Evolutionary conservation across 768 basidiomycete genomes (phyloP), one percentile per base, ranked within the genome.

Genomic region (Suillus subalutaceus): DNA sequence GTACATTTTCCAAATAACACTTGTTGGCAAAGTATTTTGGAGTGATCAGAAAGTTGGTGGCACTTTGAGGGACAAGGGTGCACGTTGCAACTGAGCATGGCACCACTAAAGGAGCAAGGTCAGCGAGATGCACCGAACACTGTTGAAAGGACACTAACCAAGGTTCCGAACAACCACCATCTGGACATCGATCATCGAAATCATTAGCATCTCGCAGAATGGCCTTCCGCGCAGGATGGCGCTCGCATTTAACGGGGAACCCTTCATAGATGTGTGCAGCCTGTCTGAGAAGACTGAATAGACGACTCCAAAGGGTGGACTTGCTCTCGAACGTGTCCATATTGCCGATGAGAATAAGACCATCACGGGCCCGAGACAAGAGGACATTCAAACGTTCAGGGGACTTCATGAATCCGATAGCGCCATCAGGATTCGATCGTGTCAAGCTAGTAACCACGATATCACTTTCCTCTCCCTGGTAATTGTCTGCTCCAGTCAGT

Each of bases 391-490:
- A 73, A n/a, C 88, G 83, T 74, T 90, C 87, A 1, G 86, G 84
- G 7, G 88, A 79, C 58, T 74, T 84, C 87, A 89, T 88, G 74
- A 89, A 89, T 1, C 88, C 88, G 44, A 89, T 89, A 67, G 88
- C 85, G 62, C 80, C 67, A 1, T 75, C 68, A 0, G 78, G 13
- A 67, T 89, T 89, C 72, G 87, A 88, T 56, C 88, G 73, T 0
- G 85, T 87, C n/a, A 89, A 73, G 6, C 82, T 84, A 18, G 80
- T 77, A 40, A 90, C 78, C 48, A 89, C 86, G 57, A 90, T 85
- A 58, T 89, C 84, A 62, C 85, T 84, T 72, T 89, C 88, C 70
- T 90, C 88, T n/a, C 88, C 88, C 70, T 90, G 88, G 65, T 88
- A 89, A 70, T 90, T 90, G 68, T 89, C 88, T 88, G 62, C 5